Percentiles rank a stretch among this genome's conserved stretches.
Conservation (phyloP, 2,329 filamentous ascomycete genomes). For the Pseudogymnoascus sp. region DNA sequence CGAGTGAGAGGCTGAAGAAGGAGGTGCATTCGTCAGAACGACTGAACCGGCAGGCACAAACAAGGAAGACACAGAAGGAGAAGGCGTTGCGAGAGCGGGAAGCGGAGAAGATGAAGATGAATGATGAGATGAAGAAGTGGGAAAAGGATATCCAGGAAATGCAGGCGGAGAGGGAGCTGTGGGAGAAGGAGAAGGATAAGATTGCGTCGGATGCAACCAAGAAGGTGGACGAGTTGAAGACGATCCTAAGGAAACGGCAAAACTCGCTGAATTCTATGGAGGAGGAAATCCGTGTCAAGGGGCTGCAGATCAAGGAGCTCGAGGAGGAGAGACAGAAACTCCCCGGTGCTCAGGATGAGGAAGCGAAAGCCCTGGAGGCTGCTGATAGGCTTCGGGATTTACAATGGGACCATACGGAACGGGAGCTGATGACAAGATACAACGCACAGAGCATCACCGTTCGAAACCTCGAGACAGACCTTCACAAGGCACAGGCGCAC, state of each 20-base stretch:
- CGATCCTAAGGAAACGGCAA: conserved; percentile 53
- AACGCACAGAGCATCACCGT: conserved; percentile 19
- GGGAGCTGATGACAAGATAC: conserved; percentile 20
- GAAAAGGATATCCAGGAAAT: conserved; percentile 55
- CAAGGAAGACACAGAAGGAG: conserved; percentile 71
- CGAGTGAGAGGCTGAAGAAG: conserved; percentile 73
- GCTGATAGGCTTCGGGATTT: conserved; percentile 24
- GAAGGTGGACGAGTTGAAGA: conserved; percentile 45
- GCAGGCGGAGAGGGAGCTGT: conserved; percentile 47
- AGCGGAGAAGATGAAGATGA: conserved; percentile 59
- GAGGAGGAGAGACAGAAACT: conserved; percentile 63
- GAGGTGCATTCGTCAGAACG: conserved; percentile 75
- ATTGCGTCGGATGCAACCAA: conserved; percentile 45
- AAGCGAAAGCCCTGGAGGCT: conserved; percentile 23
- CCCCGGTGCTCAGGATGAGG: conserved; percentile 51
- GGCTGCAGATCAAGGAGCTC: conserved; percentile 63
- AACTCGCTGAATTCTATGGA: conserved; percentile 52
- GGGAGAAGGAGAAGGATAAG: conserved; percentile 45
- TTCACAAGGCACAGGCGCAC: conserved; percentile 17
- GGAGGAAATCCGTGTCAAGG: conserved; percentile 64
- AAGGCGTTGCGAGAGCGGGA: conserved; percentile 61
- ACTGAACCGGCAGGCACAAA: conserved; percentile 72
- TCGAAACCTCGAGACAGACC: conserved; percentile 21
- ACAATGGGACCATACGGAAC: conserved; percentile 27
- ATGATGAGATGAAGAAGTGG: conserved; percentile 63